A percentile compares a stretch with the other conserved stretches of the same genome.
Conservation (phyloP, 192 early-diverging fungal species). For the Podila verticillata region DNA sequence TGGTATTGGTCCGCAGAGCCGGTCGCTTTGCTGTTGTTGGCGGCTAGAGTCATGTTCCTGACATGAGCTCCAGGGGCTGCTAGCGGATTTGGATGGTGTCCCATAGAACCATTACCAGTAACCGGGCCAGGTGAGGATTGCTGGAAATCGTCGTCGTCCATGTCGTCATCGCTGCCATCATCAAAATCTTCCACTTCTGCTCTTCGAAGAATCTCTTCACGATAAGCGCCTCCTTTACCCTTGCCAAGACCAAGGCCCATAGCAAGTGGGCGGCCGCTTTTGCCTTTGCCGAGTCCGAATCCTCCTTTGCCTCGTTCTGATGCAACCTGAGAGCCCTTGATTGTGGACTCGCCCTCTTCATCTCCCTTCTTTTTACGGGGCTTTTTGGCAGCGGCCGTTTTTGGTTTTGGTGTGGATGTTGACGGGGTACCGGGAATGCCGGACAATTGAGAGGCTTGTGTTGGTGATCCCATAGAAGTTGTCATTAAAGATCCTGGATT, state of each 20-base stretch:
- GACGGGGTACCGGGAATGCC: constrained; percentile 2
- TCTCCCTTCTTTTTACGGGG: constrained; percentile 49
- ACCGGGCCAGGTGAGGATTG: neutral
- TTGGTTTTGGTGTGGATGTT: constrained; percentile 13
- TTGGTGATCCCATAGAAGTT: neutral
- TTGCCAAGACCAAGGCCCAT: constrained; percentile 44
- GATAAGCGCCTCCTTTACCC: constrained; percentile 49
- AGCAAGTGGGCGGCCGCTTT: constrained; percentile 25
- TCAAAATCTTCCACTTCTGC: constrained; percentile 45
- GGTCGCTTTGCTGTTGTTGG: neutral
- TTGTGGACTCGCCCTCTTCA: neutral
- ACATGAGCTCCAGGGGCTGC: neutral
- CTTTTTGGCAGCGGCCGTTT: constrained; percentile 22
- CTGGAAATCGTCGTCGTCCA: constrained; percentile 24
- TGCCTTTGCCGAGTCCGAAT: constrained; percentile 39
- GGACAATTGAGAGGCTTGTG: neutral
- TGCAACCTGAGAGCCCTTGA: constrained; percentile 2
- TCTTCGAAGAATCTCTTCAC: constrained; percentile 37
- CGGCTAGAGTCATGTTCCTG: neutral
- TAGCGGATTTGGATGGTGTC: neutral
- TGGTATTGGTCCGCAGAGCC: constrained; percentile 1
- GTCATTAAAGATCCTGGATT: constrained; percentile 8
- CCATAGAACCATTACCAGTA: neutral
- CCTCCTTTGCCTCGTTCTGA: constrained; percentile 38
- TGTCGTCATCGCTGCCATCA: constrained; percentile 22